A percentile compares a stretch with the other conserved stretches of the same genome.
Evolutionary conservation across 345 rosid species (phyloP).

Genomic region (Sisymbrium irio): DNA sequence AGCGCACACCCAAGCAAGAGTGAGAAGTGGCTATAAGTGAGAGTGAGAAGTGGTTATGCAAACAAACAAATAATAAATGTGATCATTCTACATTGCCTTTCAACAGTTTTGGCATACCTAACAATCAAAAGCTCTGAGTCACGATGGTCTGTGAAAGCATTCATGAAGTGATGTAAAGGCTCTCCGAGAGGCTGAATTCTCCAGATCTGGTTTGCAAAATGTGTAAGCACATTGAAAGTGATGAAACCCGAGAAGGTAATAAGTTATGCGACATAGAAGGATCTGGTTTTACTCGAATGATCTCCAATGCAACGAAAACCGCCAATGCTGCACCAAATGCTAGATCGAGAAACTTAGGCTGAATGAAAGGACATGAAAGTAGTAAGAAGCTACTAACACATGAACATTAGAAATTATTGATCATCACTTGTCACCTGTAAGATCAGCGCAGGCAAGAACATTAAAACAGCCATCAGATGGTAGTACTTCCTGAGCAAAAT

Average conservation of each 20-base stretch:
- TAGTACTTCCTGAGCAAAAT: conserved; percentile 96
- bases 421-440: conserved; percentile 63
- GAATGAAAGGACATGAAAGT: conserved; percentile 32
- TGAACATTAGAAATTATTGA: not conserved
- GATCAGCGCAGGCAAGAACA: conserved; percentile 93
- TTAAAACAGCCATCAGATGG: conserved; percentile 92
- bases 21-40: conserved; percentile 71
- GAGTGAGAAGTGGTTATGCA: conserved; percentile 1
- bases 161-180: conserved; percentile 77
- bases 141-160: conserved; percentile 94
- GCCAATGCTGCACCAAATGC: conserved; percentile 97
- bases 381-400: not conserved
- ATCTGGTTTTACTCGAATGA: conserved; percentile 66
- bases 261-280: not conserved
- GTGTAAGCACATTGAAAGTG: not conserved
- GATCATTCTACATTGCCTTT: not conserved
- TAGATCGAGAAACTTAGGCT: conserved; percentile 92
- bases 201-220: conserved; percentile 59
- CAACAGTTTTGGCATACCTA: conserved; percentile 44
- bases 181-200: conserved; percentile 85
- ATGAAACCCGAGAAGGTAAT: not conserved
- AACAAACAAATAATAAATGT: not conserved
- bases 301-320: conserved; percentile 73
- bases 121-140: conserved; percentile 92
- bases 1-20: conserved; percentile 92